Conservation (phyloP, 306 rosid genomes). For the Begonia fuchsioides region DNA sequence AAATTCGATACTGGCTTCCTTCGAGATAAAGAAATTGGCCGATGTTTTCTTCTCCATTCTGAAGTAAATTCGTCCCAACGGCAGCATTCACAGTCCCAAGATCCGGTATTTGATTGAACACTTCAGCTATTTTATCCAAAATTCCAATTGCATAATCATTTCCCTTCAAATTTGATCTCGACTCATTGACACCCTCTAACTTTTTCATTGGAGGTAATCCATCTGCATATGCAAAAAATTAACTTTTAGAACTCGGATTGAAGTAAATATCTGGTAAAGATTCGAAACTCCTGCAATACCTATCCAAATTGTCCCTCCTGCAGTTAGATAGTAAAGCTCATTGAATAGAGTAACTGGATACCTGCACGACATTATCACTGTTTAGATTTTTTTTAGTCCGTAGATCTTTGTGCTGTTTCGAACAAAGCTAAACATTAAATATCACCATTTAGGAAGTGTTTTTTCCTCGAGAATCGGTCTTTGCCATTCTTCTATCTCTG, state of each 20-base stretch:
- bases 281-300: slow-evolving; percentile 27
- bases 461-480: slow-evolving; percentile 79
- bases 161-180: slow-evolving; percentile 26
- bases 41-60: slow-evolving; percentile 80
- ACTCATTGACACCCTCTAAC: slow-evolving; percentile 29
- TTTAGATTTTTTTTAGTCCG: too few relatives aligned
- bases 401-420: too few relatives aligned
- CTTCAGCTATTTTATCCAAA: slow-evolving; percentile 62
- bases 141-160: slow-evolving; percentile 56
- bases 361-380: slow-evolving; percentile 30
- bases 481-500: slow-evolving; percentile 90
- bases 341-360: slow-evolving; percentile 78
- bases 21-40: slow-evolving; percentile 91
- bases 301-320: slow-evolving; percentile 94
- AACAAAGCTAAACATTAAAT: slow-evolving; percentile 6
- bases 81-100: slow-evolving; percentile 51
- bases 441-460: slow-evolving; percentile 90
- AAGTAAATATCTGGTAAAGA: not conserved
- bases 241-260: not conserved
- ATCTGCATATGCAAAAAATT: slow-evolving; percentile 27
- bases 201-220: slow-evolving; percentile 56
- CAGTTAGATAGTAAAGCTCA: slow-evolving; percentile 78
- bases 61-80: slow-evolving; percentile 62
- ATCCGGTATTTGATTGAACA: slow-evolving; percentile 36
- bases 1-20: slow-evolving; percentile 85